Evolutionary conservation across 345 rosid species (phyloP).

Genomic region (Citrus unshiu): DNA sequence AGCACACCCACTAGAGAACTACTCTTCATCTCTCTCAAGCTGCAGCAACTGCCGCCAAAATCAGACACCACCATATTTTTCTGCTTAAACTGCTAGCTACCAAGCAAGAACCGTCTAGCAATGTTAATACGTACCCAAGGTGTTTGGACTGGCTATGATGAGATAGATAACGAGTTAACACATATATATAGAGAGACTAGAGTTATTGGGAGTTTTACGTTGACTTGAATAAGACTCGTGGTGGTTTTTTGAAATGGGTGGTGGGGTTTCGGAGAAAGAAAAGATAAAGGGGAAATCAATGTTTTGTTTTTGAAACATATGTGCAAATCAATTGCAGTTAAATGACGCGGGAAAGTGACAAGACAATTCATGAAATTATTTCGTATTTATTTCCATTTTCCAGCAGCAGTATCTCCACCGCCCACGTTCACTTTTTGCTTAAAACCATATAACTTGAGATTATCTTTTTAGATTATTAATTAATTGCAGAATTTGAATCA

Average conservation of each 20-base stretch:
- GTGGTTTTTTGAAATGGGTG: not conserved
- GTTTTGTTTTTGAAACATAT: not conserved
- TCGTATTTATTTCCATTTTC: not conserved
- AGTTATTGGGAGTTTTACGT: not conserved
- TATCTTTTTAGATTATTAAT: no score
- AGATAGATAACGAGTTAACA: not conserved
- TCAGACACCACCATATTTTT: constrained; percentile 7
- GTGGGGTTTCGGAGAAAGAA: not conserved
- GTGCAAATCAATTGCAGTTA: not conserved
- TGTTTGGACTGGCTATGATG: not conserved
- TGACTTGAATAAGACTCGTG: not conserved
- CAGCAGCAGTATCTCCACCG: not conserved
- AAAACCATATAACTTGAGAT: no score
- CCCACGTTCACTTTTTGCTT: no score
- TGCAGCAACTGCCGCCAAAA: not conserved
- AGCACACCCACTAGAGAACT: constrained; percentile 3
- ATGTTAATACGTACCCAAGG: not conserved
- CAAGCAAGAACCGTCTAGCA: not conserved
- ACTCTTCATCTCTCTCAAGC: constrained; percentile 12
- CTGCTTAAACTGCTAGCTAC: not conserved
- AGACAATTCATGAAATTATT: not conserved
- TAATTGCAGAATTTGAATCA: no score
- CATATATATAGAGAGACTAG: not conserved
- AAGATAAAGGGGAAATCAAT: not conserved
- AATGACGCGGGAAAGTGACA: not conserved